Evolutionary conservation across 129 eudicot genomes (phyloP).

Genomic region (Centrapalus pauciflorus): DNA sequence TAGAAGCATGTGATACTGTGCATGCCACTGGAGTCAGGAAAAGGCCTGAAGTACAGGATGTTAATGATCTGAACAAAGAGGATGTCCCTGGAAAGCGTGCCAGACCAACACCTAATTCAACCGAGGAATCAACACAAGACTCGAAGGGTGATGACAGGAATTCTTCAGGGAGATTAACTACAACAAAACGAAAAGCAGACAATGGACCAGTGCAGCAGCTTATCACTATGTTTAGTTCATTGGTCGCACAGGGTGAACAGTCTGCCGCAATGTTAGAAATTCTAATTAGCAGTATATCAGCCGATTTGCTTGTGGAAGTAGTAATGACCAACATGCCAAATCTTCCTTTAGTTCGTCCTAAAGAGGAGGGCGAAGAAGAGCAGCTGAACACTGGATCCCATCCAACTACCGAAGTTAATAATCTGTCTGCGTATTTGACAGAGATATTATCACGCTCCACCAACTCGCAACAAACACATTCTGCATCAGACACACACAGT

Average conservation of each 20-base stretch:
- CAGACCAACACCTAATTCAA: conserved; percentile 36
- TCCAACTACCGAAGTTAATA: conserved; percentile 32
- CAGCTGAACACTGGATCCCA: conserved; percentile 19
- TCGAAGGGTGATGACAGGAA: conserved; percentile 20
- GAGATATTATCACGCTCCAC: conserved; percentile 43
- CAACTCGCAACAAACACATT: conserved; percentile 24
- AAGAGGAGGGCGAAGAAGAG: conserved; percentile 43
- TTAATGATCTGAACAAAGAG: conserved; percentile 35
- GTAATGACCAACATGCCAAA: conserved; percentile 85
- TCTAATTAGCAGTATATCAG: conserved; percentile 87
- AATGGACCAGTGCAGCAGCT: conserved; percentile 86
- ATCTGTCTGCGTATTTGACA: conserved; percentile 55
- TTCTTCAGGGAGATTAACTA: conserved; percentile 30
- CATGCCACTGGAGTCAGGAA: conserved; percentile 48
- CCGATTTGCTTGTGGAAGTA: conserved; percentile 90
- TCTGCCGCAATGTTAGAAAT: conserved; percentile 79
- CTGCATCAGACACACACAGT: conserved; percentile 24
- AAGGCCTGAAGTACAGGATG: conserved; percentile 45
- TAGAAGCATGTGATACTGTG: conserved; percentile 27
- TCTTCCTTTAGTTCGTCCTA: conserved; percentile 67
- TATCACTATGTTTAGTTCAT: conserved; percentile 78
- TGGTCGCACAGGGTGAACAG: conserved; percentile 97
- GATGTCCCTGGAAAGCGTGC: conserved; percentile 66
- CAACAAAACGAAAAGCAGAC: conserved; percentile 39
- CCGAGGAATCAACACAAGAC: conserved; percentile 29